Evolutionary conservation across 305 asterid genomes (phyloP), one percentile per base, ranked within the genome.

Genomic region (Solanum aculeatissimum): DNA sequence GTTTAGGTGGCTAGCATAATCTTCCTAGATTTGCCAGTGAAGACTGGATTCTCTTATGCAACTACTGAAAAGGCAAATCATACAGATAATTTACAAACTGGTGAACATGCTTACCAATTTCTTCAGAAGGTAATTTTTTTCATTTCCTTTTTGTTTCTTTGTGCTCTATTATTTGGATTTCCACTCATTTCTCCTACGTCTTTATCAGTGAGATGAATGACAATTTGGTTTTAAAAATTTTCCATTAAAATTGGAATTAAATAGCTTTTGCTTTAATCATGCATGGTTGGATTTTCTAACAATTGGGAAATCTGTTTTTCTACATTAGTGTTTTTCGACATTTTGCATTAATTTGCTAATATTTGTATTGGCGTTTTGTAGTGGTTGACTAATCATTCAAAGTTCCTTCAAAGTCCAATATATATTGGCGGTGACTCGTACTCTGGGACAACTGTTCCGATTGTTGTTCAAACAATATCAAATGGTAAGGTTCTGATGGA

Each of bases 41-140:
- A 74, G n/a, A 27, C 84, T 47, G 84, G 84, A 65, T 82, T 82
- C 23, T 82, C 84, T 12, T 82, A 65, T 47, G 84, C 84, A 27
- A 63, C 71, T 27, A 63, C 71, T 14, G 42, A 27, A 63, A 63
- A 70, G 80, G 55, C 80, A 71, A 71, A 71, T 42, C 35, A 71
- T 1, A 42, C 55, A 12, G 0, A 71, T 71, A 71, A 21, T 6
- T 42, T 71, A 42, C 80, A 71, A 42, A 71, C 80, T 42, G 55
- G 32, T 21, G 55, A 71, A 71, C 54, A 71, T 0, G 55, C 80
- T 71, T 71, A 71, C 55, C 32, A 12, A 42, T 42, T 71, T 71
- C 54, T 71, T 19, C 35, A 21, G 0, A 23, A 71, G 80, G 80
- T 42, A n/a, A 42, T 13, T 58, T 42, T 35, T 71, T 42, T 42